A percentile compares a stretch with the other conserved stretches of the same genome.
Evolutionary conservation across 495 filamentous ascomycete genomes (phyloP).

Genomic region (Podospora tetraspora): DNA sequence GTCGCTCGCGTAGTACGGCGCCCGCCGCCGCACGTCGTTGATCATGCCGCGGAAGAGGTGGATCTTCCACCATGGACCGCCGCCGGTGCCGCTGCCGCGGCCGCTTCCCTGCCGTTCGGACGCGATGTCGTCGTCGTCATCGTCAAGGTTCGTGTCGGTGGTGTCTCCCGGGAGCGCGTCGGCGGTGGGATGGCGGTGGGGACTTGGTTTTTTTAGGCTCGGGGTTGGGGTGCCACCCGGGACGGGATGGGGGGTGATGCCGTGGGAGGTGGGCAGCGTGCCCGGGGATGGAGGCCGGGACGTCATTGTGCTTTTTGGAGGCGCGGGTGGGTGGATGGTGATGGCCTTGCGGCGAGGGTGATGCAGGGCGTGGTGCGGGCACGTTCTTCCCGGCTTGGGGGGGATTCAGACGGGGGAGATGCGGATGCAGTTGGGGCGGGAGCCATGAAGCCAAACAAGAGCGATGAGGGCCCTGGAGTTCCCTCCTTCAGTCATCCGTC

Average conservation of each 20-base stretch:
- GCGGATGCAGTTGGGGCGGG: neutral
- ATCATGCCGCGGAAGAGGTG: slow-evolving; percentile 62
- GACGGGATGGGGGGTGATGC: neutral
- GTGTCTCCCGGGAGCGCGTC: neutral
- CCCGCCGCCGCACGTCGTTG: slow-evolving; percentile 65
- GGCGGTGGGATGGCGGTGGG: neutral
- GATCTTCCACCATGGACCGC: slow-evolving; percentile 54
- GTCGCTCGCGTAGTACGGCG: slow-evolving; percentile 71
- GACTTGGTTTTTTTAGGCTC: neutral
- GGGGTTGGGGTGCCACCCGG: neutral
- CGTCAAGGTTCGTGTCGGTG: neutral
- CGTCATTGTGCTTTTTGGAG: neutral
- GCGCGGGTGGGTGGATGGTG: neutral
- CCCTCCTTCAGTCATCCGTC: neutral
- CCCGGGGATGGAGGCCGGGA: neutral
- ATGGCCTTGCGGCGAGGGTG: neutral
- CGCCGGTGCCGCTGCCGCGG: neutral
- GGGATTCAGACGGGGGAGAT: neutral
- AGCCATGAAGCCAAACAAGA: neutral
- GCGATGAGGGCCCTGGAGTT: neutral
- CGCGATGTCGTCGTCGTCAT: neutral
- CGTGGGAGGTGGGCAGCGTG: neutral
- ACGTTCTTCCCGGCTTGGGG: neutral
- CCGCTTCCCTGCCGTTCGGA: neutral
- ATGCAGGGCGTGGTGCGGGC: neutral